Base-by-base conservation (phyloP, 1,139 yeast species). In the Magnusiomyces suaveolens region DNA sequence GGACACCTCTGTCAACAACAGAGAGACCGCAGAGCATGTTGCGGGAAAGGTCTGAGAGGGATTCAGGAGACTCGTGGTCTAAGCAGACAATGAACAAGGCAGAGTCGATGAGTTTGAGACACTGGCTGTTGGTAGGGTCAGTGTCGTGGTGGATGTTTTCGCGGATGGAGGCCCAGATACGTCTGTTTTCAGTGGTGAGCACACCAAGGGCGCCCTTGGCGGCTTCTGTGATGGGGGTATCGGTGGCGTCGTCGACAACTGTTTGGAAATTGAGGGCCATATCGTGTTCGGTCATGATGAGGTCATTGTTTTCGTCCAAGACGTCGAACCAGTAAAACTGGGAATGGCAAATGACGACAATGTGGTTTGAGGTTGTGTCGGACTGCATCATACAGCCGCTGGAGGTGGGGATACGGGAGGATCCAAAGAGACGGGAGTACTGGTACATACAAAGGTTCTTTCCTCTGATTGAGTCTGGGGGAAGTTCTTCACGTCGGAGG, bases 251-350 rank as follows among this genome's bases (percentile, higher is more conserved):
- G 57, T 79, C 81, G 50, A 87, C 76, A 58, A 88, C 87, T 16
- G 88, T 80, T 57, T 83, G 80, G 66, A 85, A 82, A 69, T 87
- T 88, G 65, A 83, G 75, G 59, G 81, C 83, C 63, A 88, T 76
- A 67, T 87, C 95, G 56, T 79, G 81, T 65, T 87, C 94, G 1
- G 83, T 76, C 64, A 87, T 72, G 53, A 86, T 76, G 60, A 88
- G 73, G 64, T 85, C 83, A 66, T 85, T 80, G 58, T 82, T 73
- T 54, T 76, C 76, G 68, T 87, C 95, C 64, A 88, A 74, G 1
- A 88, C 96, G 67, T 88, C 95, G 68, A 88, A 88, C 96, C 96
- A 88, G 71, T 88, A 88, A 69, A 87, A 85, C 69, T 88, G 96
- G 3, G 95, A 86, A 64, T 85, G 83, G 60, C 89, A 83, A 67